These are phyloP conservation scores for Dalechampia spathulata DNA, from an alignment of 441 rosid species.

Conservation along the genomic window DNA sequence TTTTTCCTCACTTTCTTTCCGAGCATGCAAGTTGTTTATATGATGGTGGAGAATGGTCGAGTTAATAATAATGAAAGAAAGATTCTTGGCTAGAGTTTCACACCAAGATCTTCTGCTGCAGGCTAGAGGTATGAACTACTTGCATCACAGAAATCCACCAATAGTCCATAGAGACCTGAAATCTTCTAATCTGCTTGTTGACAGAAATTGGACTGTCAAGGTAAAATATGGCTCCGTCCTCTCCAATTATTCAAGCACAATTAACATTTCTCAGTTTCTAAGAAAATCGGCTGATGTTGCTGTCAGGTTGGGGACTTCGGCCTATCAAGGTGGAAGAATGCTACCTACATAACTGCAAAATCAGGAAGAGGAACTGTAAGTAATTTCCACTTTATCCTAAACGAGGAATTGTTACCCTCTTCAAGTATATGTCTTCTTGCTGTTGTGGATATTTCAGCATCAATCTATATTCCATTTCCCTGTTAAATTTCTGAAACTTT, in stretches of 20 bases:
- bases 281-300: slow-evolving; percentile 1
- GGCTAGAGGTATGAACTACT: slow-evolving; percentile 92
- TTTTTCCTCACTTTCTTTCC: not conserved
- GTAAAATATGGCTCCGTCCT: slow-evolving; percentile 24
- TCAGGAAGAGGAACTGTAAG: slow-evolving; percentile 86
- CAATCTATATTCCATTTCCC: no score
- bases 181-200: slow-evolving; percentile 84
- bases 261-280: slow-evolving; percentile 5
- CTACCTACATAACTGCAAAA: slow-evolving; percentile 59
- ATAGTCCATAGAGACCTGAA: slow-evolving; percentile 82
- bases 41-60: not conserved
- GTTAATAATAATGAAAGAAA: no score
- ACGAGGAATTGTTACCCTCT: no score
- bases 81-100: slow-evolving; percentile 1
- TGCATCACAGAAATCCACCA: slow-evolving; percentile 78
- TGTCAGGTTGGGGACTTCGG: slow-evolving; percentile 90
- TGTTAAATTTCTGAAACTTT: not conserved
- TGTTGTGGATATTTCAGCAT: no score
- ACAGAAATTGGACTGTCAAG: slow-evolving; percentile 84
- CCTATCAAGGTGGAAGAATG: slow-evolving; percentile 71
- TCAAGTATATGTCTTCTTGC: no score
- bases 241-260: not conserved
- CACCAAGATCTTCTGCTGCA: slow-evolving; percentile 22
- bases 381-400: slow-evolving; percentile 1
- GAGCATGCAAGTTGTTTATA: not conserved